Evolutionary conservation across 2,329 filamentous ascomycete species (phyloP), one percentile per base, ranked within the genome.

Genomic region (Trichoderma sp.): DNA sequence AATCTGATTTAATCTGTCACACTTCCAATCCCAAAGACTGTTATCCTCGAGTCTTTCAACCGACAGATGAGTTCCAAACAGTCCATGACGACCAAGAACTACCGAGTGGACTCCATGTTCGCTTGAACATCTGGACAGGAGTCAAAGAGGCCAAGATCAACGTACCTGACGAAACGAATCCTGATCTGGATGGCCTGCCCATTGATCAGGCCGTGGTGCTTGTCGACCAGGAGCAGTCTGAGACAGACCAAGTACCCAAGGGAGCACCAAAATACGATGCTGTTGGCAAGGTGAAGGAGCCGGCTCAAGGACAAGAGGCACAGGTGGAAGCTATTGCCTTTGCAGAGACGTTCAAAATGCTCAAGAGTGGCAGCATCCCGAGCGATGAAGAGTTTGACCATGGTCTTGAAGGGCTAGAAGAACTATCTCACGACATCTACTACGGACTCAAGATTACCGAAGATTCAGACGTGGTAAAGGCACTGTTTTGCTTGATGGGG

Each of bases 401-500:
- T 13, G 85, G 86, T 0, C 81, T 91, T 8, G 83, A 86, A 39
- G 82, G 82, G 39, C 83, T 91, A n/a, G 82, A 86, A 70, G 89
- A 91, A 7, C 79, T 90, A 32, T 85, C 89, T 0, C 89, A 91
- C 76, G 89, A 91, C 77, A 87, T 91, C 71, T 91, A 90, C 80
- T 91, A 90, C 76, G 89, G 89, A 11, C 80, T 89, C 21, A 86
- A 89, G 76, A 84, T 91, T 69, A 82, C 84, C 26, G 85, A 88
- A 75, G 85, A 89, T 71, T 74, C 80, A 3, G 82, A 83, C 2
- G 84, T 84, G 1, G 72, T 89, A 64, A 83, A 82, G 71, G 78
- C 83, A n/a, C 82, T 91, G 2, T 79, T 90, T 69, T 89, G 87
- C 74, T 79, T 89, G 46, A 84, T 88, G 77, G 73, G 76, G 30